Percentiles rank a stretch among this genome's conserved stretches.
These are phyloP conservation scores for Meira nashicola DNA, from an alignment of 1,284 basidiomycete species.

Conservation along the genomic window DNA sequence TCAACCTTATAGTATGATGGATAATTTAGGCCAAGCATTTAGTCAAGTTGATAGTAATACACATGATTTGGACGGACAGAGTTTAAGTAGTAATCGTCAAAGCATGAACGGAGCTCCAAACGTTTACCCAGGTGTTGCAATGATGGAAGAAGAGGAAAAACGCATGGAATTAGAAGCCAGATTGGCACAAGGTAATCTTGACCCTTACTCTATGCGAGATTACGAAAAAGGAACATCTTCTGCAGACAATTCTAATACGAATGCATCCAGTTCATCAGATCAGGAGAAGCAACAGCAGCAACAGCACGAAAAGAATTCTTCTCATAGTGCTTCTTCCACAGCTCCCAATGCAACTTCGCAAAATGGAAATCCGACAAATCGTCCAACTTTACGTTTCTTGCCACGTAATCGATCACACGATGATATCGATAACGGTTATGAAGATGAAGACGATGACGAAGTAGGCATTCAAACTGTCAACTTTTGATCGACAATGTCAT, in stretches of 20 bases:
- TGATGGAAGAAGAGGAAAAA: not conserved
- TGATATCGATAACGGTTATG: not conserved
- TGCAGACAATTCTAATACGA: not conserved
- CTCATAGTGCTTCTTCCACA: not conserved
- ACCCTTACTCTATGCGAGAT: not conserved
- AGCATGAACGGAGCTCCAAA: not conserved
- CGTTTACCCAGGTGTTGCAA: not conserved
- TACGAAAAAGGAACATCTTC: not conserved
- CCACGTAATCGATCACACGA: not conserved
- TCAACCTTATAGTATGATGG: conserved; percentile 9
- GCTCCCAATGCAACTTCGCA: not conserved
- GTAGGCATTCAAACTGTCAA: conserved; percentile 1
- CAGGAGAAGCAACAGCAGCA: not conserved
- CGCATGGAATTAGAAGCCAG: not conserved
- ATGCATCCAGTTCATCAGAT: not conserved
- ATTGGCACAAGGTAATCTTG: not conserved
- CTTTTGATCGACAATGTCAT: not conserved
- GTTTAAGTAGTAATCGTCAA: not conserved
- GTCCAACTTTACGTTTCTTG: not conserved
- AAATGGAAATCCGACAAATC: not conserved
- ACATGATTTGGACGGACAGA: conserved; percentile 4
- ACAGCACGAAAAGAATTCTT: not conserved
- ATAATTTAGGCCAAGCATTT: conserved; percentile 9
- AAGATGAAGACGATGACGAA: conserved; percentile 1
- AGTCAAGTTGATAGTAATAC: conserved; percentile 8